A percentile compares a stretch with the other conserved stretches of the same genome.
phyloP scores from a whole-genome alignment of 164 flowering plant genomes.

The Nymphaea colorata region DNA sequence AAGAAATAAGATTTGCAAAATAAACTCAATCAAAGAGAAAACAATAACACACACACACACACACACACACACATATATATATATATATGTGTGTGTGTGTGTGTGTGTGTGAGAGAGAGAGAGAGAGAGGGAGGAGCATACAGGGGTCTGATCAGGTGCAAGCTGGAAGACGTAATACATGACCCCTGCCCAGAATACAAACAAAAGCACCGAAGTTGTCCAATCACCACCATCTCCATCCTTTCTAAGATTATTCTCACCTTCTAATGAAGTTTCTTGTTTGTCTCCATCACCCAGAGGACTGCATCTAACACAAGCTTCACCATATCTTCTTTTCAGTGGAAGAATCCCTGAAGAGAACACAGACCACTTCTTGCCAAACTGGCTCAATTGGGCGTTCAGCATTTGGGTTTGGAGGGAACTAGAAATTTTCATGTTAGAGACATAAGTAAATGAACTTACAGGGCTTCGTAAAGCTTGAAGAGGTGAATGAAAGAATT shows the following conservation, averaged over 20 bases:
- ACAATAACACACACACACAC: too few relatives aligned
- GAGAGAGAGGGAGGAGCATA: conserved; percentile 13
- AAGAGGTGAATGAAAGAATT: not conserved
- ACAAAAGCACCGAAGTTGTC: conserved; percentile 72
- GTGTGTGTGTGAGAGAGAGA: too few relatives aligned
- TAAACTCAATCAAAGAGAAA: too few relatives aligned
- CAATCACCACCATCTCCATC: conserved; percentile 50
- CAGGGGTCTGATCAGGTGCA: conserved; percentile 89
- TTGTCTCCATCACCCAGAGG: conserved; percentile 12
- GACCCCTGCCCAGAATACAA: conserved; percentile 57
- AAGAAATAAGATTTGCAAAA: too few relatives aligned
- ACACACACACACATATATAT: too few relatives aligned
- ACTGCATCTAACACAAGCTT: not conserved
- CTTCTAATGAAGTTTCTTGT: conserved; percentile 10
- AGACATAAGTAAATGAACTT: too few relatives aligned
- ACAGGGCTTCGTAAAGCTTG: not conserved
- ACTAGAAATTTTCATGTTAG: too few relatives aligned
- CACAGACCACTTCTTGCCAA: conserved; percentile 21
- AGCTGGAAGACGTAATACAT: conserved; percentile 74
- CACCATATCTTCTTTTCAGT: not conserved
- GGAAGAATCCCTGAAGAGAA: conserved; percentile 9
- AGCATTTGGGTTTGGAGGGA: not conserved
- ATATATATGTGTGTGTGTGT: too few relatives aligned
- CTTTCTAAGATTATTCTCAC: conserved; percentile 3
- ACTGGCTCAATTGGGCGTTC: conserved; percentile 16